Evolutionary conservation across 495 filamentous ascomycete species (phyloP), one percentile per base, ranked within the genome.

Genomic region (Talaromyces ruber): DNA sequence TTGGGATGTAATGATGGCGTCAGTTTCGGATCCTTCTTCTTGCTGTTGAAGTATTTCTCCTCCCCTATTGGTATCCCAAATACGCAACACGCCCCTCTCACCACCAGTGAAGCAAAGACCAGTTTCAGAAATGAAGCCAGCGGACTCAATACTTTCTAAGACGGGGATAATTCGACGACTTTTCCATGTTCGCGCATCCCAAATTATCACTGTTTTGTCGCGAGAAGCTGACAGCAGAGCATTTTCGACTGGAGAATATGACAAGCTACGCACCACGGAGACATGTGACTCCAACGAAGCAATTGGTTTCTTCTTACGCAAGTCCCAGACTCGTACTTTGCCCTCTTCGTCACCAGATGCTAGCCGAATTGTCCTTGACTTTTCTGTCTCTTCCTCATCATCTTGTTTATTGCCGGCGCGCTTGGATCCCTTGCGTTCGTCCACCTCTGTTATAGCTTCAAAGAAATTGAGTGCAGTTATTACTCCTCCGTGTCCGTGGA

Each of bases 331-430:
- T 18, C 91, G 81, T 39, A 98, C 81, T 69, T 89, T 93, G 14
- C 95, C 92, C 68, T 97, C 93, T 69, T 98, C 95, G 61, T 85
- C 88, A 64, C 95, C 95, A 60, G 90, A 95, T 9, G 93, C 93
- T 8, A 99, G 80, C 24, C 90, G 81, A 75, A 96, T 94, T 58
- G 72, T 67, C 11, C 74, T 81, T 24, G 67, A 71, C 47, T 76
- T 77, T 4, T 68, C 69, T 30, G 45, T 18, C 22, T 47, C 59
- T 16, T 22, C 45, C 16, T 45, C 29, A n/a, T 55, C 25, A 30
- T 18, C 29, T 16, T 39, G 55, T 37, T 58, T 32, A 9, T 58
- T 58, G 18, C 7, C 12, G 55, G 9, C n/a, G 18, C 55, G 18
- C 57, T 39, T 26, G 72, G 79, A 57, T 72, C 71, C 39, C 70